phyloP scores from a whole-genome alignment of 2,329 filamentous ascomycete genomes.

The Paracoccidioides lutzii region DNA sequence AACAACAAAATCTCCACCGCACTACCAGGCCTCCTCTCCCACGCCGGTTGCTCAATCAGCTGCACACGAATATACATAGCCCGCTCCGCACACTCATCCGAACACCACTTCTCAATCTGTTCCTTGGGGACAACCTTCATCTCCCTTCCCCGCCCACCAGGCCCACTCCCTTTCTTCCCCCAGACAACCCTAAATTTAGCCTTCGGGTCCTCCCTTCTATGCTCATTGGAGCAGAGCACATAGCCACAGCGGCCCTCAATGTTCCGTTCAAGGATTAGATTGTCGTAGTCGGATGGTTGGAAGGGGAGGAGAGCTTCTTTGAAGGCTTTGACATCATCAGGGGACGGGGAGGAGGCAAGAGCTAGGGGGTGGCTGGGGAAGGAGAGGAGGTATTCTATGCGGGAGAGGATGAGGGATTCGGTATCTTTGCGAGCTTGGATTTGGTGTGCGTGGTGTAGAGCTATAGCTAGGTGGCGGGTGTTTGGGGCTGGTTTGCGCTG shows the following conservation, averaged over 20 bases:
- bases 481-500: slow-evolving; percentile 30
- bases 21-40: slow-evolving; percentile 55
- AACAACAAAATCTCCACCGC: slow-evolving; percentile 49
- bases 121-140: slow-evolving; percentile 55
- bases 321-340: slow-evolving; percentile 52
- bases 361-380: slow-evolving; percentile 42
- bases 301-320: slow-evolving; percentile 57
- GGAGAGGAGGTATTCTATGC: slow-evolving; percentile 58
- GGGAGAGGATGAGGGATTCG: slow-evolving; percentile 59
- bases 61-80: slow-evolving; percentile 83
- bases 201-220: slow-evolving; percentile 41
- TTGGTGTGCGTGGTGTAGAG: slow-evolving; percentile 67
- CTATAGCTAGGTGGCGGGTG: slow-evolving; percentile 45
- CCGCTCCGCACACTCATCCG: slow-evolving; percentile 59
- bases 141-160: slow-evolving; percentile 37
- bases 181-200: slow-evolving; percentile 57
- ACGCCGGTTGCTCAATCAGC: slow-evolving; percentile 70
- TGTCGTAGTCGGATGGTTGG: slow-evolving; percentile 79
- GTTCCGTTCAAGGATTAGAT: slow-evolving; percentile 78
- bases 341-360: slow-evolving; percentile 40
- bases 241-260: slow-evolving; percentile 75
- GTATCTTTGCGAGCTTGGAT: slow-evolving; percentile 72
- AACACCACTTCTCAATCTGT: slow-evolving; percentile 79
- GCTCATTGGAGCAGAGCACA: slow-evolving; percentile 57
- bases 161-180: slow-evolving; percentile 38